Evolutionary conservation across 2,329 filamentous ascomycete genomes (phyloP).

Genomic region (Exophiala lecanii-corni): DNA sequence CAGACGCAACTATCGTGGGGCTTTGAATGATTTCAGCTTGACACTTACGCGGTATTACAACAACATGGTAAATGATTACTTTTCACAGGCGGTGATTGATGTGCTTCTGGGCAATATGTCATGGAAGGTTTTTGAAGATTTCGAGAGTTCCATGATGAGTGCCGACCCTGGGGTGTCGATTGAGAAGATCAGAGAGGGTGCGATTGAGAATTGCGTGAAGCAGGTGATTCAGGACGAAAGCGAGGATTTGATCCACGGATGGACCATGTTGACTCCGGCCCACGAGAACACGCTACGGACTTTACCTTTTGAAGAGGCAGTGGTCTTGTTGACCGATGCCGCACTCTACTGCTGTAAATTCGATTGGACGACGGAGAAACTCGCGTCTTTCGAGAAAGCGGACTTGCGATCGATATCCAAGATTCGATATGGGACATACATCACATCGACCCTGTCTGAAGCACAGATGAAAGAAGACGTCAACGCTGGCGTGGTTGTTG

Average conservation of each 20-base stretch:
- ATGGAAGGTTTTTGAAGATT: constrained; percentile 83
- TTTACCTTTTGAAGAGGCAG: constrained; percentile 78
- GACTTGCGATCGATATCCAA: constrained; percentile 67
- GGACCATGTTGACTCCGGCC: constrained; percentile 78
- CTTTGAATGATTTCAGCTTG: constrained; percentile 83
- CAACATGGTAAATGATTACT: constrained; percentile 97
- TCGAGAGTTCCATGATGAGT: constrained; percentile 88
- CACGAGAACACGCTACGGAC: constrained; percentile 64
- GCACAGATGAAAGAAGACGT: constrained; percentile 70
- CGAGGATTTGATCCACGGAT: constrained; percentile 83
- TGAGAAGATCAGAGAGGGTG: constrained; percentile 75
- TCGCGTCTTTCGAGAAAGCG: constrained; percentile 84
- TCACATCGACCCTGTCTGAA: constrained; percentile 78
- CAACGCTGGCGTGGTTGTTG: constrained; percentile 80
- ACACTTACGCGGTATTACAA: constrained; percentile 71
- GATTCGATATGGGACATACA: constrained; percentile 78
- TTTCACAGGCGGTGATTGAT: constrained; percentile 91
- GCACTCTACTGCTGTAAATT: constrained; percentile 87
- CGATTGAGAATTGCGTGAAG: constrained; percentile 82
- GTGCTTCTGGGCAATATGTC: constrained; percentile 88
- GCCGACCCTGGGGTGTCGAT: constrained; percentile 88
- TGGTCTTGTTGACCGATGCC: constrained; percentile 77
- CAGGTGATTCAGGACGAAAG: constrained; percentile 78
- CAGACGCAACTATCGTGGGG: constrained; percentile 85
- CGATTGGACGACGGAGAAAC: constrained; percentile 93